Base-by-base conservation (phyloP, 352 stramenopile genomes). In the Phytopythium boreale region DNA sequence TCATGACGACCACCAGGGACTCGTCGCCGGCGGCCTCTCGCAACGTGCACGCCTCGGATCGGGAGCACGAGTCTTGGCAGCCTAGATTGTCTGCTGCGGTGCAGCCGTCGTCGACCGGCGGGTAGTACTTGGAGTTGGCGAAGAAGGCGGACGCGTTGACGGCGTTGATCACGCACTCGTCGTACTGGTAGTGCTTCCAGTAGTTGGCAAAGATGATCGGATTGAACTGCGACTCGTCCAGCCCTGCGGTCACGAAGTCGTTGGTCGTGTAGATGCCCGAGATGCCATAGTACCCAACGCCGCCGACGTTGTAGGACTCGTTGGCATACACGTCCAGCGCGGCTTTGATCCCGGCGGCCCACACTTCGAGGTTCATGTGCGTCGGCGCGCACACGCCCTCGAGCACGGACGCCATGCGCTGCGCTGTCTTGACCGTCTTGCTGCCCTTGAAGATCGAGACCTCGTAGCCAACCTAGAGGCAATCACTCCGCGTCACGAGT, bases 301-400 rank as follows among this genome's bases (percentile, higher is more conserved):
- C 63, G 7, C 80, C 80, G 0, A 61, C 69, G 0, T 49, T 29
- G 46, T 76, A 85, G 22, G 68, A 77, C n/a, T 87, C 78, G 59
- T 90, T 88, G 12, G 71, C 64, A 61, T 84, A 88, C 26, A 82
- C 59, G 17, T 57, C 59, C 15, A 88, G 57, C 10, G 24, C 36
- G 4, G 55, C 52, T 24, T 85, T 69, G 1, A 74, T 78, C 6
- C 68, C 76, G 0, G 71, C 62, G 0, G 70, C 59, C 81, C 80
- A 89, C 1, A 85, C 75, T 31, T 90, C 84, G 22, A 78, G 26
- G 41, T 90, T 91, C 11, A 82, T 1, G 47, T 93, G 82, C 6
- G 71, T 80, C 24, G 80, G 84, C 0, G 71, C 87, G 27, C 77
- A 89, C 0, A 70, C 15, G 9, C 79, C 80, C 0, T 67, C 60